These are phyloP conservation scores for Tetrahymena elliotti DNA, from an alignment of 73 alveolate species.

Conservation along the genomic window DNA sequence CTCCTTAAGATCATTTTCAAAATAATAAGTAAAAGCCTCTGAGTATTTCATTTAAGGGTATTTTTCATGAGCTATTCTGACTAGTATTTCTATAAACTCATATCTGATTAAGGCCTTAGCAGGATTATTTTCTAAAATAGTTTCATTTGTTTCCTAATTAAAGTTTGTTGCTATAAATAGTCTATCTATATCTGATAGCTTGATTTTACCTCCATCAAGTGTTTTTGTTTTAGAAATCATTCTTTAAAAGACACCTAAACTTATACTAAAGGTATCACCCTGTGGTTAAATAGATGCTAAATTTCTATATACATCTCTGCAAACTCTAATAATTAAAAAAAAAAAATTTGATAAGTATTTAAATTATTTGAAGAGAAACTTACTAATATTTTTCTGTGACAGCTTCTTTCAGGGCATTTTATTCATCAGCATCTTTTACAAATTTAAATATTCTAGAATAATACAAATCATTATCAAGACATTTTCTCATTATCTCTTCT, in stretches of 20 bases:
- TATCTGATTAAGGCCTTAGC: slow-evolving; percentile 38
- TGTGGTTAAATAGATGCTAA: background rate
- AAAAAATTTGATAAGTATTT: background rate
- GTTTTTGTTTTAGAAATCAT: background rate
- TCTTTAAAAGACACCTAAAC: background rate
- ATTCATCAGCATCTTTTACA: slow-evolving; percentile 15
- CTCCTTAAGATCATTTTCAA: background rate
- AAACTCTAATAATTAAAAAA: background rate
- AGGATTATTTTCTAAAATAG: background rate
- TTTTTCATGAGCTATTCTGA: slow-evolving; percentile 49
- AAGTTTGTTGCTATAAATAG: background rate
- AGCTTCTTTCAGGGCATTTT: slow-evolving; percentile 18
- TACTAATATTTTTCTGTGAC: slow-evolving; percentile 15
- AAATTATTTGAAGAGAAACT: background rate
- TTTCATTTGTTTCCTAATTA: background rate
- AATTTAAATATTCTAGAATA: slow-evolving; percentile 40
- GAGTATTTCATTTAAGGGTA: background rate
- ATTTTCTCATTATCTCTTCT: slow-evolving; percentile 47
- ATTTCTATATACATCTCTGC: background rate
- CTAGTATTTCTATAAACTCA: slow-evolving; percentile 45
- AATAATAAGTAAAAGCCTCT: background rate
- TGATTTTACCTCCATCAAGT: background rate
- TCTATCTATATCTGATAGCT: background rate
- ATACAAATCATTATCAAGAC: slow-evolving; percentile 76
- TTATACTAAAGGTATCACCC: background rate